Evolutionary conservation across 257 asterid genomes (phyloP).

Genomic region (Solanum ahanhuiri): DNA sequence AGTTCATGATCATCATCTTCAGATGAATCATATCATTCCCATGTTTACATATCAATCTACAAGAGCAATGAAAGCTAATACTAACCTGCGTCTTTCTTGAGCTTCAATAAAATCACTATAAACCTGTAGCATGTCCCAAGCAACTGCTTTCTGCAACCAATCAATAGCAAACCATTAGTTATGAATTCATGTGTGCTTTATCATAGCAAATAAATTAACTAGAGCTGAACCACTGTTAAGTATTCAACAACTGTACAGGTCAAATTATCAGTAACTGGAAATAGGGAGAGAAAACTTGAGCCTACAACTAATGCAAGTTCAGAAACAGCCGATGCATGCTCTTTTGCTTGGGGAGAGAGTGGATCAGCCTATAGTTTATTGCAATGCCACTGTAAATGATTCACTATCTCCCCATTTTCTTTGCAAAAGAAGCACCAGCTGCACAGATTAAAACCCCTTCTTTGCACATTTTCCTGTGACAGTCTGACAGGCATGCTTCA

Average conservation of each 20-base stretch:
- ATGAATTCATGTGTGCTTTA: not conserved
- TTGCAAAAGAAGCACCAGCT: not conserved
- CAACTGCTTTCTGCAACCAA: conserved; percentile 71
- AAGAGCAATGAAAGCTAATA: not conserved
- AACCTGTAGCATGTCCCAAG: conserved; percentile 96
- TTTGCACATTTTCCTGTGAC: not conserved
- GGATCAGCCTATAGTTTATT: not conserved
- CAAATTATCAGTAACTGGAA: not conserved
- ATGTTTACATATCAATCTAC: not conserved
- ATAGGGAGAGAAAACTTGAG: not conserved
- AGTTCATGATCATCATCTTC: not conserved
- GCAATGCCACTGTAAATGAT: not conserved
- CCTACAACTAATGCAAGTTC: not conserved
- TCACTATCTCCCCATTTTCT: not conserved
- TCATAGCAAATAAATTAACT: not conserved
- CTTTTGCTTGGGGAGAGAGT: not conserved
- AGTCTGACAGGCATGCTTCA: not conserved
- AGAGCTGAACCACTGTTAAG: not conserved
- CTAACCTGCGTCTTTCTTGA: conserved; percentile 81
- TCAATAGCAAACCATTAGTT: not conserved
- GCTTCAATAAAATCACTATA: conserved; percentile 73
- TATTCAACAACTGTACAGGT: not conserved
- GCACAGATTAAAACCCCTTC: not conserved
- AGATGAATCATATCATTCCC: not conserved
- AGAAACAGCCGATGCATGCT: not conserved